Conservation (phyloP, 73 alveolate genomes). For the Paramecium biaurelia region DNA sequence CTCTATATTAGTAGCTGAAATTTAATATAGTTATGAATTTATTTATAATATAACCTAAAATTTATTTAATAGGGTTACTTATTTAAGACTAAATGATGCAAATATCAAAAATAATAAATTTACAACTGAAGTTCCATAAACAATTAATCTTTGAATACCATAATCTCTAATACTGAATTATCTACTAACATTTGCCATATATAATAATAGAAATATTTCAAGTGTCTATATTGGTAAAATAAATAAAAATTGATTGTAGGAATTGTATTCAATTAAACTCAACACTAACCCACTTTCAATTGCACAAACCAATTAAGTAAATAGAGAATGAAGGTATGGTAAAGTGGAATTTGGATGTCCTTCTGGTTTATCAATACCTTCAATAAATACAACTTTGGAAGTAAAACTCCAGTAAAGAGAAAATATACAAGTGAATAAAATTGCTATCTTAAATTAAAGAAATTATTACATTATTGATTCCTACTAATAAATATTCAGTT, state of each 20-base stretch:
- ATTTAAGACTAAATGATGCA: not conserved
- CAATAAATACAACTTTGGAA: not conserved
- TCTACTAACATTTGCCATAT: not conserved
- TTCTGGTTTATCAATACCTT: not conserved
- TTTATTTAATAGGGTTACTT: not conserved
- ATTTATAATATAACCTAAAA: not conserved
- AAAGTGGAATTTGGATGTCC: not conserved
- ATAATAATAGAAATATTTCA: not conserved
- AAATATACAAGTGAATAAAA: not conserved
- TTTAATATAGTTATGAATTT: not conserved
- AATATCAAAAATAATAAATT: not conserved
- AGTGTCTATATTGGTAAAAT: not conserved
- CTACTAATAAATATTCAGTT: not conserved
- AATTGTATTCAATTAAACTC: not conserved
- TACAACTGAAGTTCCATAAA: not conserved
- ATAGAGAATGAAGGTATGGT: not conserved
- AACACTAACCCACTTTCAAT: not conserved
- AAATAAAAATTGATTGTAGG: not conserved
- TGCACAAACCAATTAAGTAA: not conserved
- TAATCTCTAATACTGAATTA: not conserved
- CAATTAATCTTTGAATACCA: not conserved
- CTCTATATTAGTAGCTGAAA: not conserved
- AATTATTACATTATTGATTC: not conserved
- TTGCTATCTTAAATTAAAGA: not conserved
- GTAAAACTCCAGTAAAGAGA: constrained; percentile 11